These are phyloP conservation scores for Penicillium lividum DNA, from an alignment of 495 filamentous ascomycete genomes.

Conservation along the genomic window DNA sequence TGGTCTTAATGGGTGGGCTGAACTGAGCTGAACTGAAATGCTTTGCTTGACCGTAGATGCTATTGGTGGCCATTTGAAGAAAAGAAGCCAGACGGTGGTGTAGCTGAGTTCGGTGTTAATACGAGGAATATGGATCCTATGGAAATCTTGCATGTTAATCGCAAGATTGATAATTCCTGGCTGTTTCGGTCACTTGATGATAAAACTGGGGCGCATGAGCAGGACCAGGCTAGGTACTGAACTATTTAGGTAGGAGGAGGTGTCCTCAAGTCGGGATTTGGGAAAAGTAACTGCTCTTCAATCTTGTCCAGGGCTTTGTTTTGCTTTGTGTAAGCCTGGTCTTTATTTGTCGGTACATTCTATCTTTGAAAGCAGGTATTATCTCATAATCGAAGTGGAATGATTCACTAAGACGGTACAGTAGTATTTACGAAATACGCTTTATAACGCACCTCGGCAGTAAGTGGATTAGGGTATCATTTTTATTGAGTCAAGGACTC, in stretches of 20 bases:
- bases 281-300: too few species aligned
- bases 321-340: too few species aligned
- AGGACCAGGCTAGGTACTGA: conserved; percentile 16
- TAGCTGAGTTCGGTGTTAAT: conserved; percentile 11
- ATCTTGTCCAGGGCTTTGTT: too few species aligned
- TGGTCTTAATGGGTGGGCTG: conserved; percentile 1
- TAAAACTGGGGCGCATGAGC: conserved; percentile 9
- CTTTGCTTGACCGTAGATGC: conserved; percentile 5
- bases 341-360: too few species aligned
- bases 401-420: too few species aligned
- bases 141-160: conserved; percentile 11
- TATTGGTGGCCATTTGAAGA: conserved; percentile 15
- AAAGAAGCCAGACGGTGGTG: conserved; percentile 5
- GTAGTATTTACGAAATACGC: too few species aligned
- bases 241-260: conserved; percentile 29
- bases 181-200: conserved; percentile 9
- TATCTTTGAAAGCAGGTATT: too few species aligned
- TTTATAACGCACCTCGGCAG: too few species aligned
- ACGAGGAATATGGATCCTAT: conserved; percentile 18
- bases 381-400: too few species aligned
- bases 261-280: too few species aligned
- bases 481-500: too few species aligned
- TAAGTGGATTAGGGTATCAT: too few species aligned
- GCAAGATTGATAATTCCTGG: conserved; percentile 11
- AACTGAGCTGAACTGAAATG: neutral